A percentile compares a stretch with the other conserved stretches of the same genome.
phyloP scores from a whole-genome alignment of 2,329 filamentous ascomycete species.

The Penicillium sp. region DNA sequence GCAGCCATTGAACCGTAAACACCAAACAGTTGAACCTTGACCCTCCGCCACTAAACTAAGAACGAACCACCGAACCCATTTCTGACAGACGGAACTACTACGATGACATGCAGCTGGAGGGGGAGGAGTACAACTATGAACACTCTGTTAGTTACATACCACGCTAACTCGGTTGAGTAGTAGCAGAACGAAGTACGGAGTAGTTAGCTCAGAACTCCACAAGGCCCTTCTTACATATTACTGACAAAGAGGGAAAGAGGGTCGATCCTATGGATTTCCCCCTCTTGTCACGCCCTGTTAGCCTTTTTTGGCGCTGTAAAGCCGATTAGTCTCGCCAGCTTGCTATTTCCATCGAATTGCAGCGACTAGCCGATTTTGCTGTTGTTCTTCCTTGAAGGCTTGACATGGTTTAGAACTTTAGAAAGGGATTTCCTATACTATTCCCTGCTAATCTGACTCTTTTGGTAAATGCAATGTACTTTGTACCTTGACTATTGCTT shows the following conservation, averaged over 20 bases:
- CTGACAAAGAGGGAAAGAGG: not conserved
- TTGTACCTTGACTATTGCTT: not conserved
- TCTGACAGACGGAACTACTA: constrained; percentile 12
- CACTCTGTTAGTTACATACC: not conserved
- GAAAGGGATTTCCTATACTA: too few species aligned
- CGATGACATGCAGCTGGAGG: constrained; percentile 28
- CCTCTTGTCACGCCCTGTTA: constrained; percentile 12
- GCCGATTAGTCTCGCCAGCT: constrained; percentile 17
- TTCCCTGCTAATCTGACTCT: not conserved
- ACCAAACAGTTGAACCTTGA: not conserved
- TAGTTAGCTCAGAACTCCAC: not conserved
- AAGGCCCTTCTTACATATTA: not conserved
- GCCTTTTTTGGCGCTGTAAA: constrained; percentile 15
- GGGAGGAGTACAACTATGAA: not conserved
- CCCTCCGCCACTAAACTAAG: constrained; percentile 5
- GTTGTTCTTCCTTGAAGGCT: not conserved
- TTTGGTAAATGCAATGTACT: not conserved
- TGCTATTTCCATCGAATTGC: constrained; percentile 11
- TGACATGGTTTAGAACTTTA: not conserved
- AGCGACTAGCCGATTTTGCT: not conserved
- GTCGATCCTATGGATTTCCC: constrained; percentile 21
- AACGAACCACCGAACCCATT: not conserved
- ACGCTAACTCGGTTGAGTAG: not conserved
- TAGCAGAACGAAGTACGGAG: too few species aligned
- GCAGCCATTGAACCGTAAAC: not conserved